Percentiles rank a stretch among this genome's conserved stretches.
phyloP scores from a whole-genome alignment of 169 alveolate genomes.

The Toxoplasma gondii region DNA sequence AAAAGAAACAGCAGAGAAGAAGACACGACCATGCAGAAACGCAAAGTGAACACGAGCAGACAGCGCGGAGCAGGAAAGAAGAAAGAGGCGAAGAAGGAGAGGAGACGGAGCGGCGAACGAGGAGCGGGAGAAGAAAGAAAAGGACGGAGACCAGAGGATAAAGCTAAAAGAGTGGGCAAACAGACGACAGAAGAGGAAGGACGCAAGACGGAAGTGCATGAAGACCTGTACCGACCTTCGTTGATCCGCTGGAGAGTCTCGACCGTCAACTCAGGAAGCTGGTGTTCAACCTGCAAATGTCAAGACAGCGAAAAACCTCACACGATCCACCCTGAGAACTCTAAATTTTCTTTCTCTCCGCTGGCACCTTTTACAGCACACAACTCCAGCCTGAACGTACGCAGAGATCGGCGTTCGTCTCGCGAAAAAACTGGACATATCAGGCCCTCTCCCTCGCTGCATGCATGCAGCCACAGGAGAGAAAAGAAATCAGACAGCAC shows the following conservation, averaged over 20 bases:
- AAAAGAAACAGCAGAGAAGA: neutral
- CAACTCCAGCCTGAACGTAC: neutral
- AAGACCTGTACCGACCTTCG: constrained; percentile 68
- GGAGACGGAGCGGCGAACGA: neutral
- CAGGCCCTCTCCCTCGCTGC: no score
- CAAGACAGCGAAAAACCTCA: neutral
- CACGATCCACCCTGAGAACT: neutral
- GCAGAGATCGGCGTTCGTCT: neutral
- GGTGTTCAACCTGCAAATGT: constrained; percentile 16
- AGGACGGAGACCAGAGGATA: neutral
- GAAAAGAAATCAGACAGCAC: neutral
- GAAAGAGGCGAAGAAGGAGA: neutral
- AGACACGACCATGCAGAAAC: neutral
- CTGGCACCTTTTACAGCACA: no score
- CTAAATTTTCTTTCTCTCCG: no score
- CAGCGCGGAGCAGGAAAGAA: neutral
- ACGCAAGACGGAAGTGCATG: no score
- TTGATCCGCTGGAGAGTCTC: constrained; percentile 71
- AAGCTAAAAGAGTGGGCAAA: neutral
- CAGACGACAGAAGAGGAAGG: no score
- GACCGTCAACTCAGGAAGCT: constrained; percentile 27
- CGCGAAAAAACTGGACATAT: no score
- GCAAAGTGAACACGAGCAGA: neutral
- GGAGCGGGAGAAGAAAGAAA: neutral
- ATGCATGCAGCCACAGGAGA: neutral